Conservation (phyloP, 768 basidiomycete genomes). For the Serendipita sp. region DNA sequence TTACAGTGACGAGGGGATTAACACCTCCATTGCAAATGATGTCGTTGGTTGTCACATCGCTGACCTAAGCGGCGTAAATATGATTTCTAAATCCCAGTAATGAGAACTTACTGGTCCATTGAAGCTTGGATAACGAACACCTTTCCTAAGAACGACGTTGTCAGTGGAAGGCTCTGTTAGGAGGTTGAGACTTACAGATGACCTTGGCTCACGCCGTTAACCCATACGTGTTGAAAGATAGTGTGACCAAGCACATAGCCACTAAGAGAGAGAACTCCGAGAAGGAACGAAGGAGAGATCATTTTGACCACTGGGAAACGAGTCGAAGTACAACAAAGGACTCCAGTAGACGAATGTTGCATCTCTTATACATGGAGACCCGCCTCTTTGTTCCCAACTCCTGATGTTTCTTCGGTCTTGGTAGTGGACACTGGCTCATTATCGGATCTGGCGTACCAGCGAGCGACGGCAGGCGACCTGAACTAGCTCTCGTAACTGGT, state of each 20-base stretch:
- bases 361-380: too few relatives aligned
- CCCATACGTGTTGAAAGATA: constrained; percentile 38
- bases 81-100: not conserved
- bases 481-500: too few relatives aligned
- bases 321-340: too few relatives aligned
- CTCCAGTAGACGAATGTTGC: too few relatives aligned
- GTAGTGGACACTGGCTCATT: too few relatives aligned
- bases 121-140: not conserved
- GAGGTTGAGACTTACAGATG: not conserved
- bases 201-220: constrained; percentile 22
- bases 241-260: constrained; percentile 30
- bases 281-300: not conserved
- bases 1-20: constrained; percentile 25
- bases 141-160: not conserved
- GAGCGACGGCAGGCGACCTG: too few relatives aligned
- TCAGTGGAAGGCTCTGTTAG: not conserved
- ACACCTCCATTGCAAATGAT: constrained; percentile 45
- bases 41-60: constrained; percentile 39
- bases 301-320: too few relatives aligned
- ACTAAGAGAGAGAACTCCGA: not conserved
- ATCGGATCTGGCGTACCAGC: too few relatives aligned
- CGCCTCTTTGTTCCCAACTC: too few relatives aligned
- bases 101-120: constrained; percentile 15
- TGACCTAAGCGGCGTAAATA: constrained; percentile 29
- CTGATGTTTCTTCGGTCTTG: too few relatives aligned